Evolutionary conservation across 164 flowering plant genomes (phyloP), one percentile per base, ranked within the genome.

Genomic region (Vitis rupestris): DNA sequence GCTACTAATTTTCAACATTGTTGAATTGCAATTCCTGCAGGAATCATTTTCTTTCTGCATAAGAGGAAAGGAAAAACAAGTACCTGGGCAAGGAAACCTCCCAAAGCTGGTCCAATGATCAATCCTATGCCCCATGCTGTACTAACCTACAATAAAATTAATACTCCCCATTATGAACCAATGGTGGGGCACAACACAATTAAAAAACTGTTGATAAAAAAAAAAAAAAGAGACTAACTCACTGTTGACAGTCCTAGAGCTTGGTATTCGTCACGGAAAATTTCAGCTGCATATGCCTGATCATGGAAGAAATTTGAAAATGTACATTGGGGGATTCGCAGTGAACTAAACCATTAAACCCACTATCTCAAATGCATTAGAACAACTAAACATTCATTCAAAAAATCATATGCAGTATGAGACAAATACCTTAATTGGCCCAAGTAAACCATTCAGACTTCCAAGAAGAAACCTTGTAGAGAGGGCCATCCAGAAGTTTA

Each of bases 401-500:
- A 23, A 15, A 6, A 51, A 61, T 37, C n/a, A 31, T 62, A 27
- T n/a, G 51, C 16, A 31, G 17, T 1, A 17, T 37, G n/a, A 62
- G 51, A 1, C 30, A 30, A 23, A 17, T 49, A 73, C 76, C 77
- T 63, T 64, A 12, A 74, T 70, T 19, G 73, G 60, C 17, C 77
- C 77, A 37, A 69, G 77, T 8, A 86, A 31, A 51, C 93, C 85
- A 73, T 84, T 86, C 61, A 89, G 80, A 70, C 78, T 59, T 66
- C 97, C 97, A 66, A 86, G 88, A 65, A 89, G 84, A 80, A 89
- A 89, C 70, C 97, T 82, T 49, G 74, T 76, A 11, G 69, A 13
- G 61, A 91, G 69, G 7, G 94, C 97, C 92, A 91, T 86, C 90
- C 89, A 86, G 59, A 76, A 86, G 70, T 72, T 90, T 48, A 79